Percentiles rank a stretch among this genome's conserved stretches.
These are phyloP conservation scores for Globisporangium spiculum DNA, from an alignment of 352 stramenopile genomes.

Conservation along the genomic window DNA sequence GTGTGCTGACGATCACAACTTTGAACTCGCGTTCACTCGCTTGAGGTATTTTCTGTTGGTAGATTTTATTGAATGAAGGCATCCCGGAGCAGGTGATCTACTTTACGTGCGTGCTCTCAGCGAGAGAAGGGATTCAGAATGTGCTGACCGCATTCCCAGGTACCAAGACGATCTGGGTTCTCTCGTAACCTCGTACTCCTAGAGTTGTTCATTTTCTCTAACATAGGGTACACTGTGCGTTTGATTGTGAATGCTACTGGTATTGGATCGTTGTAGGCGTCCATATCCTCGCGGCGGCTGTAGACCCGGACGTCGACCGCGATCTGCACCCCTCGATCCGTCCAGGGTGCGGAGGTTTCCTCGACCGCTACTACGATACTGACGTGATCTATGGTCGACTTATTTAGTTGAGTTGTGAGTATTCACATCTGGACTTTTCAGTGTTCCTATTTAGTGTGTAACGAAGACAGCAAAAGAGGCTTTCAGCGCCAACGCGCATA, in stretches of 20 bases:
- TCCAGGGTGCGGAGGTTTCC: constrained; percentile 10
- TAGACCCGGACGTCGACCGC: constrained; percentile 1
- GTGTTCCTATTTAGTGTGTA: neutral
- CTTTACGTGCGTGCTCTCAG: constrained; percentile 13
- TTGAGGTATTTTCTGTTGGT: neutral
- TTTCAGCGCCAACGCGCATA: neutral
- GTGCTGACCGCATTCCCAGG: constrained; percentile 5
- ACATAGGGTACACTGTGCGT: neutral
- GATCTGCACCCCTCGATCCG: neutral
- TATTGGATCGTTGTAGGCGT: neutral
- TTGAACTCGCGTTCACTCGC: neutral
- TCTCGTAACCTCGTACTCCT: too few species aligned
- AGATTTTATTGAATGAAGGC: constrained; percentile 15
- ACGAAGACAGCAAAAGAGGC: too few species aligned
- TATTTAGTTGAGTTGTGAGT: constrained; percentile 4
- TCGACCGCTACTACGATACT: constrained; percentile 12
- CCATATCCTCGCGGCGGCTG: constrained; percentile 2
- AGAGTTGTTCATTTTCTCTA: neutral
- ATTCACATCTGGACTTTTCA: neutral
- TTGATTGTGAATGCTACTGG: neutral
- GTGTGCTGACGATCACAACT: neutral
- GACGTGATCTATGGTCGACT: constrained; percentile 3
- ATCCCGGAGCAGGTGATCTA: constrained; percentile 12
- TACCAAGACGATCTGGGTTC: neutral
- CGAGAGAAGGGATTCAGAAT: constrained; percentile 8